These are phyloP conservation scores for Tylopilus balloui DNA, from an alignment of 768 basidiomycete species.

Conservation along the genomic window DNA sequence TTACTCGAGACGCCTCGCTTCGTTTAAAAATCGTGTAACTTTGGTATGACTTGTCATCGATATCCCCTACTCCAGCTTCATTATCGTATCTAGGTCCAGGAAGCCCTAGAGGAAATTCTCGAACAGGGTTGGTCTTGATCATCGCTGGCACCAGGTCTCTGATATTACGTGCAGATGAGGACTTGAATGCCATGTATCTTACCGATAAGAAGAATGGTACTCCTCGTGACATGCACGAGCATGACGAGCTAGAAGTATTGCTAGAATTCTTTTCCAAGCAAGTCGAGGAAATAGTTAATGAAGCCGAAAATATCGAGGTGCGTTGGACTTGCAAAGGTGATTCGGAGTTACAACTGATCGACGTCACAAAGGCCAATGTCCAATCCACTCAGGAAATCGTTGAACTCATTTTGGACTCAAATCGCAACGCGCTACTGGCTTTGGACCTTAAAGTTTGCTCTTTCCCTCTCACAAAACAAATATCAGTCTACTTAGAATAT, in stretches of 20 bases:
- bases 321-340: constrained; percentile 10
- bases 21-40: constrained; percentile 88
- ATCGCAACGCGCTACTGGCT: constrained; percentile 87
- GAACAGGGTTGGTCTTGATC: constrained; percentile 63
- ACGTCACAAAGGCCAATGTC: constrained; percentile 60
- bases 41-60: constrained; percentile 43
- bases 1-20: constrained; percentile 82
- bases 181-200: constrained; percentile 92
- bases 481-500: constrained; percentile 1
- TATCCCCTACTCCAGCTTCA: not conserved
- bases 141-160: not conserved
- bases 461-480: not conserved
- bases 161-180: constrained; percentile 63
- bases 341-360: not conserved
- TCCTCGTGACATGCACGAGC: constrained; percentile 66
- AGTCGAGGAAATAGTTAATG: constrained; percentile 93
- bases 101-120: constrained; percentile 87
- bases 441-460: constrained; percentile 76
- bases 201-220: constrained; percentile 71
- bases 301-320: constrained; percentile 84
- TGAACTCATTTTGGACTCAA: constrained; percentile 92
- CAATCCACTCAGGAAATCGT: constrained; percentile 98
- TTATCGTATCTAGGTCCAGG: constrained; percentile 58
- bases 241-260: constrained; percentile 89
- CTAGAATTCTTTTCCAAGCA: constrained; percentile 96